phyloP scores from a whole-genome alignment of 2,329 filamentous ascomycete species.

The Trichoderma brevicompactum region DNA sequence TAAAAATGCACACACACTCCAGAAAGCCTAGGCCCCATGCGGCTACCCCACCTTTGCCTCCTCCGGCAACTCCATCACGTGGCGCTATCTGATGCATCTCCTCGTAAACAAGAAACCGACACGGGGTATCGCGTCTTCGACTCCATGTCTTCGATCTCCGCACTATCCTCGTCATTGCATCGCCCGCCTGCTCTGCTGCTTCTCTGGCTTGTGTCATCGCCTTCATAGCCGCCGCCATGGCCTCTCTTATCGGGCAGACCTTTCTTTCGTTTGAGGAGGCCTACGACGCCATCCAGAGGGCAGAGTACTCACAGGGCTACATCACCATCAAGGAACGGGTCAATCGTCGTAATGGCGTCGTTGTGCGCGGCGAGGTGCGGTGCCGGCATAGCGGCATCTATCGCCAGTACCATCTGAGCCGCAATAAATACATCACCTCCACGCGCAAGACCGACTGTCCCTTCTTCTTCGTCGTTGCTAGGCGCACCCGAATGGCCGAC shows the following conservation, averaged over 20 bases:
- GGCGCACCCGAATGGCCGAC: constrained; percentile 26
- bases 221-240: neutral
- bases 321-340: constrained; percentile 27
- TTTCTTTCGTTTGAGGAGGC: constrained; percentile 25
- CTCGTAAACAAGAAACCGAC: constrained; percentile 20
- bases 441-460: constrained; percentile 25
- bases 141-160: constrained; percentile 1
- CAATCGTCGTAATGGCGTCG: constrained; percentile 25
- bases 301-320: constrained; percentile 23
- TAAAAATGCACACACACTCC: constrained; percentile 7
- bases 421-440: constrained; percentile 27
- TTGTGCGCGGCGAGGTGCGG: constrained; percentile 23
- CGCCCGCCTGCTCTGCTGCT: neutral
- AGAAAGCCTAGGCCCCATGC: neutral
- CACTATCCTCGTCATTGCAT: constrained; percentile 1
- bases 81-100: constrained; percentile 10
- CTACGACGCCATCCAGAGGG: constrained; percentile 26
- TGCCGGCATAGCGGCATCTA: constrained; percentile 26
- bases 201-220: neutral
- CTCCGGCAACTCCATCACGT: constrained; percentile 16
- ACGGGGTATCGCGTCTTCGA: constrained; percentile 17
- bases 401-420: constrained; percentile 26
- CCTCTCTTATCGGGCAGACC: constrained; percentile 25
- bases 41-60: constrained; percentile 17
- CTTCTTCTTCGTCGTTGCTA: constrained; percentile 26